Evolutionary conservation across 306 rosid genomes (phyloP).

Genomic region (Lithocarpus polystachyus): DNA sequence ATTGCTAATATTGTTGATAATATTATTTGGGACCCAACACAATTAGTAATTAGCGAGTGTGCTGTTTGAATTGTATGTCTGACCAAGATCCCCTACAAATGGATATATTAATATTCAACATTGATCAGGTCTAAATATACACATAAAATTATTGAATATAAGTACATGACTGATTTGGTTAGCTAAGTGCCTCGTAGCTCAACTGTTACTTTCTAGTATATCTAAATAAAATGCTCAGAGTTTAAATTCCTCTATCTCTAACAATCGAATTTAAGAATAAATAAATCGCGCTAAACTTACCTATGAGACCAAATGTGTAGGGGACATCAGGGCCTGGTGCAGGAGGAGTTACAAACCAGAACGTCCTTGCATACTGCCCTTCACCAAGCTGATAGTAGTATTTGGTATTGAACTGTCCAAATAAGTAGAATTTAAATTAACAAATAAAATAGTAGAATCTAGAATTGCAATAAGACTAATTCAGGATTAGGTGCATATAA

Average conservation of each 20-base stretch:
- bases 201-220: no score
- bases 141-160: no score
- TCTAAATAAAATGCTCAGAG: no score
- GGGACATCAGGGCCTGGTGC: conserved; percentile 51
- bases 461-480: not conserved
- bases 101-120: no score
- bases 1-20: no score
- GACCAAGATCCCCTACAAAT: conserved; percentile 42
- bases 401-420: conserved; percentile 36
- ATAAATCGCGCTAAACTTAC: not conserved
- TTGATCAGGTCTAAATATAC: no score
- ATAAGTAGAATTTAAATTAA: not conserved
- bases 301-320: conserved; percentile 50
- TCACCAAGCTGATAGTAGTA: conserved; percentile 43
- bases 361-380: conserved; percentile 33
- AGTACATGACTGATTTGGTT: no score
- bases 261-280: no score
- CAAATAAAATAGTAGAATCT: not conserved
- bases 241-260: no score
- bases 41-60: conserved; percentile 43
- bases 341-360: conserved; percentile 51
- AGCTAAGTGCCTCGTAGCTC: no score
- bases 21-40: no score
- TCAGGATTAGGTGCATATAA: no score
- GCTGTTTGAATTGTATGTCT: conserved; percentile 43